Base-by-base conservation (phyloP, 306 rosid genomes). In the Hippophae gyantsensis region DNA sequence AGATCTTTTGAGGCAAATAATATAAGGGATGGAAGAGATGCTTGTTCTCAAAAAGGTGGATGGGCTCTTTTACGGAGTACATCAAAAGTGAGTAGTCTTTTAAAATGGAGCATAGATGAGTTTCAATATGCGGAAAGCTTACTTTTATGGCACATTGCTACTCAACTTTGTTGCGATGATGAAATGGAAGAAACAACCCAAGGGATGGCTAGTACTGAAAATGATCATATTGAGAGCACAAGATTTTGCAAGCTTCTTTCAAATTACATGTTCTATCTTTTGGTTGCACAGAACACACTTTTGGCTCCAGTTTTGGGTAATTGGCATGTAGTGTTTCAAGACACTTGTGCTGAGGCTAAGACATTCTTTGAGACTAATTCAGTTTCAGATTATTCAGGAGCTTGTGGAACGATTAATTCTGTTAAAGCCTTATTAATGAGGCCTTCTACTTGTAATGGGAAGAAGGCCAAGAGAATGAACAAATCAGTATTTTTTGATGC, bases 211-310 rank as follows among this genome's bases (percentile, higher is more conserved):
- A 32, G 0, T 11, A 9, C 13, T 7, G 13, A 38, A 27, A 13
- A 23, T 0, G 2, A 41, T 10, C 1, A 0, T 6, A 18, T 3
- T 3, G 13, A 25, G 14, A 23, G 41, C 2, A 46, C 6, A 7
- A 7, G 23, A 18, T 18, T 46, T 12, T 60, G 73, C 12, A 73
- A 56, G 64, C 41, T 62, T 8, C 13, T 73, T 5, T 62, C 78
- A 0, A 65, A 73, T 50, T 73, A 73, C 32, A 50, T 67, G 78
- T 7, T 73, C 5, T 73, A 73, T 32, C 72, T 73, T 27, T 12
- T 73, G 11, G 43, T 73, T 23, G 40, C 57, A 65, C 72, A 73
- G 14, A 64, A 72, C 1, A 40, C 46, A 0, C 56, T 73, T 69
- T 55, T 67, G 65, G 65, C 72, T 43, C 56, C 65, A 48, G 32